Evolutionary conservation across 2,329 filamentous ascomycete genomes (phyloP), one percentile per base, ranked within the genome.

Genomic region (Aspergillus sp.): DNA sequence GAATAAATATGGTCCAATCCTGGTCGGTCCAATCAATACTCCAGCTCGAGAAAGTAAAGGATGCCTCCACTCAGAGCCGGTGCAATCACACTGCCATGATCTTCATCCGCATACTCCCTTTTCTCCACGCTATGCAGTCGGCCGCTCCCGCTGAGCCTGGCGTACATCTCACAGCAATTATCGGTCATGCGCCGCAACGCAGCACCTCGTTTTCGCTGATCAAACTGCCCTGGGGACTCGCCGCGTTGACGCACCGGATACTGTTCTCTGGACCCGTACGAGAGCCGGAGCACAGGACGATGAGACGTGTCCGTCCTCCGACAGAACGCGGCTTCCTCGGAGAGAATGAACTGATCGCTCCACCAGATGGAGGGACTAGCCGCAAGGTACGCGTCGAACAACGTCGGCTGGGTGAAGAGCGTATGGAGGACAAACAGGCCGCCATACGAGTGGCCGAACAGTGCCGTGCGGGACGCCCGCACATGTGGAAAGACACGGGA

Each of bases 361-460:
- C 76, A 81, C 70, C 71, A 78, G 5, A 79, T 73, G 0, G 72
- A 74, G 0, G 77, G 78, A 23, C 77, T 80, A 4, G 72, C 74
- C 1, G 73, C 71, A 13, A 79, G 68, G 53, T 73, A 78, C 6
- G 67, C 71, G 49, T 79, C 67, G 49, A 80, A 81, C 2, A 72
- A 64, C 1, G 62, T 57, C 0, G 76, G 72, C 3, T 67, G 63
- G 0, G 68, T 74, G 49, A 76, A 74, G 7, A 80, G 65, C 0
- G 73, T 65, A 53, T 79, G 75, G 3, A 81, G 66, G 0, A 71
- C 65, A 44, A 81, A 80, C 0, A 81, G 64, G 0, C 77, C 79
- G 2, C 77, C 78, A 21, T 77, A 79, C 0, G 78, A 81, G 52
- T 81, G 78, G 0, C 78, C 78, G 38, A 73, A 79, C 1, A 81